Conservation (phyloP, 1,139 yeast genomes). For the Starmera stellimalicola region DNA sequence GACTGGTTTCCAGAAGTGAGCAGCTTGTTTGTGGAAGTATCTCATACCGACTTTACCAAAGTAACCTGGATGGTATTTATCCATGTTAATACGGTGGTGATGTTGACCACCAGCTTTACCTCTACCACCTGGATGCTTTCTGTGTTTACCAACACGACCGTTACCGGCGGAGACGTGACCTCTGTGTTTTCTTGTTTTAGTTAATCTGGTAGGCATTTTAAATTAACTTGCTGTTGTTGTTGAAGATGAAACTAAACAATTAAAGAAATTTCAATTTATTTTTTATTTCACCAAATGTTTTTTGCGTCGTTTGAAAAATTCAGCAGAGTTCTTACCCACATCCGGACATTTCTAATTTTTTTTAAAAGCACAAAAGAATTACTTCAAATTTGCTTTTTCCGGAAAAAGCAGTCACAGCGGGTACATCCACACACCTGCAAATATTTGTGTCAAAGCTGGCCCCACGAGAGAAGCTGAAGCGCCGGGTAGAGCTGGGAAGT, state of each 20-base stretch:
- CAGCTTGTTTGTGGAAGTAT: slow-evolving; percentile 96
- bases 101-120: slow-evolving; percentile 99
- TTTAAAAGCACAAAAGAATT: too few relatives aligned
- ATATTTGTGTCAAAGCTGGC: too few relatives aligned
- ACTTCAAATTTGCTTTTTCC: too few relatives aligned
- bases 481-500: too few relatives aligned
- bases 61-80: slow-evolving; percentile 99
- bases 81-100: slow-evolving; percentile 99
- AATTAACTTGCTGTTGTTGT: slow-evolving; percentile 13
- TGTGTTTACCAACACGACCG: slow-evolving; percentile 99
- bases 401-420: too few relatives aligned
- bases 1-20: slow-evolving; percentile 97
- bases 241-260: slow-evolving; percentile 1
- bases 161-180: slow-evolving; percentile 99
- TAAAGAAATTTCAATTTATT: slow-evolving; percentile 5
- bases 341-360: too few relatives aligned
- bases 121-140: slow-evolving; percentile 99
- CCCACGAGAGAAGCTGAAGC: too few relatives aligned
- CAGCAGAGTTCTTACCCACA: too few relatives aligned
- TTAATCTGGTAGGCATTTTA: slow-evolving; percentile 98
- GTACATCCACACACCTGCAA: too few relatives aligned
- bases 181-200: slow-evolving; percentile 99
- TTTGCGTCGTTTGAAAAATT: too few relatives aligned
- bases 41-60: slow-evolving; percentile 99
- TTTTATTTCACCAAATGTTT: too few relatives aligned